These are phyloP conservation scores for Citrullus mucosospermus DNA, from an alignment of 306 rosid species.

Conservation along the genomic window DNA sequence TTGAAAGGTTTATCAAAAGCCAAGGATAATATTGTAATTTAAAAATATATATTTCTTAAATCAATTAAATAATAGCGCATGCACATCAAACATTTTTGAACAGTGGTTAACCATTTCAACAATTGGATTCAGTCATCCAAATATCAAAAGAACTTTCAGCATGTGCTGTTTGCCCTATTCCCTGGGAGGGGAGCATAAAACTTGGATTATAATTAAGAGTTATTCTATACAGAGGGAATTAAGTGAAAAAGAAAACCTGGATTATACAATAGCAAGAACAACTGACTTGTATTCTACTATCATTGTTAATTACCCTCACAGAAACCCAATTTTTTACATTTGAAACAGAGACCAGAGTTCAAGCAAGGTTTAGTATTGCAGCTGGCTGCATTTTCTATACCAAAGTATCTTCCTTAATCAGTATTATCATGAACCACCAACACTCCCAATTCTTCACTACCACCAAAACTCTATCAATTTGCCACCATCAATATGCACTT, in stretches of 20 bases:
- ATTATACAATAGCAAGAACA: background rate
- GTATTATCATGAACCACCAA: background rate
- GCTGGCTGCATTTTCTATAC: background rate
- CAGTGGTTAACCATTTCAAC: background rate
- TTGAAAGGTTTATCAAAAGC: no score
- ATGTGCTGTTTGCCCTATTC: background rate
- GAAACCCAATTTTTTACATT: conserved; percentile 5
- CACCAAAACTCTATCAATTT: background rate
- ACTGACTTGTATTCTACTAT: background rate
- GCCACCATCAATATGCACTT: background rate
- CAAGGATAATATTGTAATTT: no score
- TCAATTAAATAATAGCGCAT: no score
- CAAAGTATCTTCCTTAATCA: background rate
- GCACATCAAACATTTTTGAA: background rate
- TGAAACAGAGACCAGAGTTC: background rate
- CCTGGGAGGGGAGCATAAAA: background rate
- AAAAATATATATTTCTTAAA: no score
- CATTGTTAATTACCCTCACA: background rate
- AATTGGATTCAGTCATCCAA: background rate
- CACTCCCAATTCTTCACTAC: background rate
- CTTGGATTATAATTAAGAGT: background rate
- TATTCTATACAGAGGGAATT: background rate
- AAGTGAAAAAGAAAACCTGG: background rate
- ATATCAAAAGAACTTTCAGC: background rate
- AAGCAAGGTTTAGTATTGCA: background rate